phyloP scores from a whole-genome alignment of 1,284 basidiomycete genomes.

The Puccinia novopanici region DNA sequence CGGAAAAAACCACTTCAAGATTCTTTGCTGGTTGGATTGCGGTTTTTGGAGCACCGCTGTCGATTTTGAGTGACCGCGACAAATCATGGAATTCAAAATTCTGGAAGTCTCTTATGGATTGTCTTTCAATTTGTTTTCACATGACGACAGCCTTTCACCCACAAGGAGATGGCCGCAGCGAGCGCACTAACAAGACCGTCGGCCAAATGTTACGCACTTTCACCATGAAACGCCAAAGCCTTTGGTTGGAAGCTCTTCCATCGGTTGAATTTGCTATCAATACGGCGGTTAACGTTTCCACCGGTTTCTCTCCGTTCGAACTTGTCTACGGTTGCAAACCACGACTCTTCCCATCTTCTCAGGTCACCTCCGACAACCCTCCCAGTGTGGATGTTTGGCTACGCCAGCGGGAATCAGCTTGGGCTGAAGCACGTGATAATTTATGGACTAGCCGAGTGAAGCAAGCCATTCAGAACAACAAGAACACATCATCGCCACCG shows the following conservation, averaged over 20 bases:
- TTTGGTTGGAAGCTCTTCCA: not conserved
- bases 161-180: no score
- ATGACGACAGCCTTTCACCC: no score
- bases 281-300: slow-evolving; percentile 4
- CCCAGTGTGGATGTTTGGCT: not conserved
- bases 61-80: no score
- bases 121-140: no score
- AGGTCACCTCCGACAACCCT: not conserved
- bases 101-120: no score
- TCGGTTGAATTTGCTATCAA: no score
- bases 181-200: slow-evolving; percentile 22
- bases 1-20: no score
- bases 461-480: not conserved
- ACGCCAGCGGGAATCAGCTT: not conserved
- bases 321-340: not conserved
- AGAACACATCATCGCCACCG: not conserved
- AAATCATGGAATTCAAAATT: no score
- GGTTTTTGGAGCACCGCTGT: no score
- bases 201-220: no score
- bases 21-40: no score
- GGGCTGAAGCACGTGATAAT: not conserved
- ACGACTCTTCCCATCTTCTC: not conserved
- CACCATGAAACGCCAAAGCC: not conserved
- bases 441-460: not conserved
- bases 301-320: not conserved